Conservation (phyloP, 306 rosid species). For the Trichosanthes truncata region DNA sequence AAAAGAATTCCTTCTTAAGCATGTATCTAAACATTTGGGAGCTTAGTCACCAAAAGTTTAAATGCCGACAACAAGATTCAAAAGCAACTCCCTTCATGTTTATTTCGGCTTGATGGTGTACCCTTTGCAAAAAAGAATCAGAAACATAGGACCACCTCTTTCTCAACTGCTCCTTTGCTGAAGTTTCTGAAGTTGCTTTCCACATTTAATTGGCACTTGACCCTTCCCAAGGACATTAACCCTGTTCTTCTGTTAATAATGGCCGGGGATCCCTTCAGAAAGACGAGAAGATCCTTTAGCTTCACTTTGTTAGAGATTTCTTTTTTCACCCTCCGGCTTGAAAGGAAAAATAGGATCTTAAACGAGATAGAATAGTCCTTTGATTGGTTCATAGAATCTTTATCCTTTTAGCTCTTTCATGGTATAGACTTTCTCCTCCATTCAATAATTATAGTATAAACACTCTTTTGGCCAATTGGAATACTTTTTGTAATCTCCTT, state of each 20-base stretch:
- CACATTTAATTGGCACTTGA: not conserved
- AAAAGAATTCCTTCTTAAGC: not conserved
- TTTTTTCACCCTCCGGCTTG: not conserved
- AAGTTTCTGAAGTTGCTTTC: not conserved
- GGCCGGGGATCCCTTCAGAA: not conserved
- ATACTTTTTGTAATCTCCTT: not conserved
- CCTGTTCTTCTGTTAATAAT: not conserved
- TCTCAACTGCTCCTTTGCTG: not conserved
- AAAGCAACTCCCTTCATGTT: not conserved
- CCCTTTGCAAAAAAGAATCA: not conserved
- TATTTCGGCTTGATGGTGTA: not conserved
- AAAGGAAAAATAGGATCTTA: not conserved
- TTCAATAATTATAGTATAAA: not conserved
- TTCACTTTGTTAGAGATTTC: not conserved
- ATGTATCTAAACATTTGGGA: not conserved
- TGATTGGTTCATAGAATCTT: not conserved
- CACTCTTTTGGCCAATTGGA: not conserved
- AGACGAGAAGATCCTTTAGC: not conserved
- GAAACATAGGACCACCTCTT: not conserved
- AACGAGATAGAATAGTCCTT: not conserved
- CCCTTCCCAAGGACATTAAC: not conserved
- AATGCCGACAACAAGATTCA: not conserved
- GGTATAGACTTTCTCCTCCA: not conserved
- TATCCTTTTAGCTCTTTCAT: not conserved
- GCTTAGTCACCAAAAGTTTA: not conserved